phyloP scores from a whole-genome alignment of 2,329 filamentous ascomycete species.

The Chrysoporthe austroafricana region DNA sequence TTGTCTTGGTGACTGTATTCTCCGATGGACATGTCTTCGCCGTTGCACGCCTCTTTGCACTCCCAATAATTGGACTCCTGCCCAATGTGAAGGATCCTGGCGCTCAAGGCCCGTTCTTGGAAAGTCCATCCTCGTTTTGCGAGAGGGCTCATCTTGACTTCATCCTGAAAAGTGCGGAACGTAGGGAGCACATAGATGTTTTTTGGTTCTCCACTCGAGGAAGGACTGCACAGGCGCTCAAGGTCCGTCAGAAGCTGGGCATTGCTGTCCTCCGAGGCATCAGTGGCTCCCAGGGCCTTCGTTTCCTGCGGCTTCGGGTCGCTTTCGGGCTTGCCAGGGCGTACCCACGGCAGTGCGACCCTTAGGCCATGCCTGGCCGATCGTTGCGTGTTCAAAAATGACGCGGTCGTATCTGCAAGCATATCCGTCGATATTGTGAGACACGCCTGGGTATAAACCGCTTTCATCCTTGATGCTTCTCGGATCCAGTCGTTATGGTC shows the following conservation, averaged over 20 bases:
- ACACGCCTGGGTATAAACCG: conserved; percentile 3
- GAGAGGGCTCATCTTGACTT: background rate
- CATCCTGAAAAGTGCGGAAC: background rate
- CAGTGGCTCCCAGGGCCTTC: background rate
- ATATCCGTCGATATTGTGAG: conserved; percentile 13
- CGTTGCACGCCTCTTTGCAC: conserved; percentile 6
- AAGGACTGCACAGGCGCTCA: background rate
- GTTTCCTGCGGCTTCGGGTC: background rate
- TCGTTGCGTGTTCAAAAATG: background rate
- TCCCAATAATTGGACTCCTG: conserved; percentile 6
- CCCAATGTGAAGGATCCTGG: conserved; percentile 3
- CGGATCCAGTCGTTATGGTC: conserved; percentile 13
- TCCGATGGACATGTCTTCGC: conserved; percentile 4
- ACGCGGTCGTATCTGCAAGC: conserved; percentile 3
- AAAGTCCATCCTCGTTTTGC: conserved; percentile 7
- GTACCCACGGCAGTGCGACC: conserved; percentile 2
- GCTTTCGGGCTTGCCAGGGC: background rate
- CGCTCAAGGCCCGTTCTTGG: background rate
- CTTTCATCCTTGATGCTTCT: conserved; percentile 15
- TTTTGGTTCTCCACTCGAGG: background rate
- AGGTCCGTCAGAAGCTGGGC: background rate
- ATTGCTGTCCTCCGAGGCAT: background rate
- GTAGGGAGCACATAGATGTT: background rate
- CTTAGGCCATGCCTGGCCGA: conserved; percentile 1
- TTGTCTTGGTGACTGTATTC: background rate